These are phyloP conservation scores for Tilletia setariae DNA, from an alignment of 1,284 basidiomycete genomes.

Conservation along the genomic window DNA sequence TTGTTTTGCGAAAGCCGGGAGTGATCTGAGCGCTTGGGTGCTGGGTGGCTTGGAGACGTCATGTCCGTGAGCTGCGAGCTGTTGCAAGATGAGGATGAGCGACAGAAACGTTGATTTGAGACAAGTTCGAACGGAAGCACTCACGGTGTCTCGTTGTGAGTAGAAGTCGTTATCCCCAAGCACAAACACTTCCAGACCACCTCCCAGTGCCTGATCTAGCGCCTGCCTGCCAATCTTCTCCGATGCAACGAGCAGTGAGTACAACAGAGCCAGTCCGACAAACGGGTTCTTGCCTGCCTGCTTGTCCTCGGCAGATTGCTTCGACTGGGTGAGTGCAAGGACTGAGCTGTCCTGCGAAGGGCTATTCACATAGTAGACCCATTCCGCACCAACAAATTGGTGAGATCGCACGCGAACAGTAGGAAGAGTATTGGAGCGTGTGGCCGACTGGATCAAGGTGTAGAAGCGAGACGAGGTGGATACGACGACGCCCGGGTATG, in stretches of 20 bases:
- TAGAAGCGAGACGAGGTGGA: conserved; percentile 93
- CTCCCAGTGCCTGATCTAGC: conserved; percentile 18
- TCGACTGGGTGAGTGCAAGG: conserved; percentile 7
- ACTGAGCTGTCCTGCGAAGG: background rate
- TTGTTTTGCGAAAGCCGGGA: conserved; percentile 67
- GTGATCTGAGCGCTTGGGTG: conserved; percentile 56
- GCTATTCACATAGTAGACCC: conserved; percentile 67
- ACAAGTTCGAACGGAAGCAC: conserved; percentile 31
- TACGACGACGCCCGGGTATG: conserved; percentile 50
- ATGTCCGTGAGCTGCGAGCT: conserved; percentile 15
- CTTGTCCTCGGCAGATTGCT: conserved; percentile 30
- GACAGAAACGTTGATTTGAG: background rate
- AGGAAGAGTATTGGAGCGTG: background rate
- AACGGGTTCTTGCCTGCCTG: conserved; percentile 73
- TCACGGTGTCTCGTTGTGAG: conserved; percentile 80
- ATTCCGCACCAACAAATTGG: conserved; percentile 77
- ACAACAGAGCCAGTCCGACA: conserved; percentile 78
- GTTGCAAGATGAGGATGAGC: background rate
- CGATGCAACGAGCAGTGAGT: conserved; percentile 65
- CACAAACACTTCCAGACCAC: conserved; percentile 72
- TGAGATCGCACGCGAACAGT: conserved; percentile 75
- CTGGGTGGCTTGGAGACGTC: conserved; percentile 33
- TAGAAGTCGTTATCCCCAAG: conserved; percentile 97
- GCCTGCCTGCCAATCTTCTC: conserved; percentile 54
- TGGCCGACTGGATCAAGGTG: conserved; percentile 58